Base-by-base conservation (phyloP, 2,329 filamentous ascomycete species). In the Polychaeton citri region DNA sequence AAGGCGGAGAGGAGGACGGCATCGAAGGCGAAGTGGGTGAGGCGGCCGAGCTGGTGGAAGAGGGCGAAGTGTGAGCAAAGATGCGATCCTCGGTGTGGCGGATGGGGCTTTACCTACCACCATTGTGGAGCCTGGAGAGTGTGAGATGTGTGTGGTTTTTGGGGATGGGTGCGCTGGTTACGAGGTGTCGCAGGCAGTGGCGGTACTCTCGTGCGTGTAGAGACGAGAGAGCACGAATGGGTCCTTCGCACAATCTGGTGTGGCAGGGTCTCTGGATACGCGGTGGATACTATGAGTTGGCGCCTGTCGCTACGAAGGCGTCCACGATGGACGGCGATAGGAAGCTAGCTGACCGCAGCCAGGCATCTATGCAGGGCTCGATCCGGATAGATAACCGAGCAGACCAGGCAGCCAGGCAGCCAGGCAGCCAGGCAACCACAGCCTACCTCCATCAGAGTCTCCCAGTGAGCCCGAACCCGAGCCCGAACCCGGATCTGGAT, bases 1-100 rank as follows among this genome's bases (percentile, higher is more conserved):
- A 96, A 88, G 44, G 90, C 84, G 53, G 90, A 98, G 61, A 98
- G 83, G 52, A 96, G 76, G 49, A 96, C 85, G 45, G 88, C 88
- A 65, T 96, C 88, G 61, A 96, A 88, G 55, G 86, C 84, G 68
- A 92, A 94, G 68, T 96, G 88, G 59, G 83, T 82, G 54, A 96
- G 66, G 63, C 81, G 79, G 69, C 87, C 88, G 64, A 96, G 72
- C 88, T 95, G 79, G 65, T 66, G 69, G 70, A 66, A 74, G 50
- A 78, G 65, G 60, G 71, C 9, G 74, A 62, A 76, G 68, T 64
- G 76, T 69, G 65, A 77, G 24, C 12, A 19, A 16, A 26, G 26
- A 15, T 9, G n/a, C 18, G 24, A 15, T 15, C 16, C 35, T 13
- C 9, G 19, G 30, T 17, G 19, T 21, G 28, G 38, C 28, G 19